Evolutionary conservation across 208 protist species (phyloP).

Genomic region (Crithidia mellificae): DNA sequence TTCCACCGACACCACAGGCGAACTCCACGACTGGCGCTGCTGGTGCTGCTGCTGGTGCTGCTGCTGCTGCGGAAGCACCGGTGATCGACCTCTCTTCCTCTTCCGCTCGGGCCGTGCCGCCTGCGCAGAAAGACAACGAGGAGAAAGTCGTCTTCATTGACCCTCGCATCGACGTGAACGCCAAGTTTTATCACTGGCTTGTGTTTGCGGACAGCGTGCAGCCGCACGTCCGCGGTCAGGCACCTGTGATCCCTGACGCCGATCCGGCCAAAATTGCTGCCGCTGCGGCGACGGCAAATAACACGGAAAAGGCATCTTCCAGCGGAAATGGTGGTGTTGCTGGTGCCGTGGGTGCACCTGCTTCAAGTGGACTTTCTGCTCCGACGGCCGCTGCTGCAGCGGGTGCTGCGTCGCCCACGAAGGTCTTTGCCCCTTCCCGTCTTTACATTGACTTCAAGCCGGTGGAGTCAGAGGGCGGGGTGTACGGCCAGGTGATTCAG

Average conservation of each 20-base stretch:
- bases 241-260: constrained; percentile 20
- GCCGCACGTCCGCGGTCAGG: constrained; percentile 33
- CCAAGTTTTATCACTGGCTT: constrained; percentile 45
- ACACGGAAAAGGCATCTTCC: background rate
- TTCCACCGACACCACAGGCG: constrained; percentile 13
- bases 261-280: constrained; percentile 27
- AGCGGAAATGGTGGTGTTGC: background rate
- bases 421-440: constrained; percentile 34
- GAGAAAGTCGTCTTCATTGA: constrained; percentile 43
- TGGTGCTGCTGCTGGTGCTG: too few species aligned
- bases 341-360: too few species aligned
- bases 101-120: background rate
- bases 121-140: background rate
- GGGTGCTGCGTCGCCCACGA: background rate
- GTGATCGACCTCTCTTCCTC: background rate
- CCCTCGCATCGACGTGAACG: constrained; percentile 49
- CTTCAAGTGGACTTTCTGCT: too few species aligned
- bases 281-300: background rate
- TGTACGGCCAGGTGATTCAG: constrained; percentile 53
- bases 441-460: constrained; percentile 61
- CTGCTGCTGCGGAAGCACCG: too few species aligned
- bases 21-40: too few species aligned
- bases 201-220: constrained; percentile 61
- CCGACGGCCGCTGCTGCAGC: background rate
- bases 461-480: constrained; percentile 25